Evolutionary conservation across 2,329 filamentous ascomycete genomes (phyloP).

Genomic region (Tolypocladium paradoxum): DNA sequence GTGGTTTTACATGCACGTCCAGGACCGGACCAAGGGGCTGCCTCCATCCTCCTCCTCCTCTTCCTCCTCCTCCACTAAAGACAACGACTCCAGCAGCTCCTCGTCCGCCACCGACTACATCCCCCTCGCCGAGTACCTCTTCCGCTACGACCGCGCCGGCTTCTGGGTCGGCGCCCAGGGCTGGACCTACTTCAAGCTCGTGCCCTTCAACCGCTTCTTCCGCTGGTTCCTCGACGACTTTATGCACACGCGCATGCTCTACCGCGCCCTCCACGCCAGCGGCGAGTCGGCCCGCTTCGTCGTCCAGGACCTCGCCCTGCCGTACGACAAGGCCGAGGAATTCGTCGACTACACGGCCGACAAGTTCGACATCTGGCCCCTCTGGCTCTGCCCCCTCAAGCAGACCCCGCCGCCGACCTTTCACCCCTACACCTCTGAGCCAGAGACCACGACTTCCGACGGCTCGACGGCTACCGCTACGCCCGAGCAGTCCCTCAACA

Average conservation of each 20-base stretch:
- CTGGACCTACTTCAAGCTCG: slow-evolving; percentile 54
- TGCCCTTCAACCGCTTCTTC: slow-evolving; percentile 55
- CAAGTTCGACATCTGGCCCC: slow-evolving; percentile 44
- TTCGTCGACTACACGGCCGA: slow-evolving; percentile 45
- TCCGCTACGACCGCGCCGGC: slow-evolving; percentile 64
- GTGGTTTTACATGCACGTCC: slow-evolving; percentile 68
- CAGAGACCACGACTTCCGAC: slow-evolving; percentile 7
- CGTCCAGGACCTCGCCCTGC: slow-evolving; percentile 56
- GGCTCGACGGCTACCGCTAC: slow-evolving; percentile 7
- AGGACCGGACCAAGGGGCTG: slow-evolving; percentile 27
- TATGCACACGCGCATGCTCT: slow-evolving; percentile 63
- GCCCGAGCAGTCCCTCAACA: slow-evolving; percentile 40
- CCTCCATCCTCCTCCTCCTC: not conserved
- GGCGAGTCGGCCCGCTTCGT: slow-evolving; percentile 55
- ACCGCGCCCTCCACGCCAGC: slow-evolving; percentile 58
- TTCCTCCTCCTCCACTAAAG: slow-evolving; percentile 7
- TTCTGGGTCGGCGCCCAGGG: slow-evolving; percentile 62
- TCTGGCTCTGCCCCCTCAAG: slow-evolving; percentile 48
- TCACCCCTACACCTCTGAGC: slow-evolving; percentile 38
- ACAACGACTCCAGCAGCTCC: slow-evolving; percentile 1
- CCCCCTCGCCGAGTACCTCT: slow-evolving; percentile 62
- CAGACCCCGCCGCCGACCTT: slow-evolving; percentile 39
- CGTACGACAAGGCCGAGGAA: slow-evolving; percentile 38
- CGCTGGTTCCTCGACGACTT: slow-evolving; percentile 64
- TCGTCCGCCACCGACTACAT: slow-evolving; percentile 39